Conservation (phyloP, 257 asterid genomes). For the Nicotiana tomentosiformis region DNA sequence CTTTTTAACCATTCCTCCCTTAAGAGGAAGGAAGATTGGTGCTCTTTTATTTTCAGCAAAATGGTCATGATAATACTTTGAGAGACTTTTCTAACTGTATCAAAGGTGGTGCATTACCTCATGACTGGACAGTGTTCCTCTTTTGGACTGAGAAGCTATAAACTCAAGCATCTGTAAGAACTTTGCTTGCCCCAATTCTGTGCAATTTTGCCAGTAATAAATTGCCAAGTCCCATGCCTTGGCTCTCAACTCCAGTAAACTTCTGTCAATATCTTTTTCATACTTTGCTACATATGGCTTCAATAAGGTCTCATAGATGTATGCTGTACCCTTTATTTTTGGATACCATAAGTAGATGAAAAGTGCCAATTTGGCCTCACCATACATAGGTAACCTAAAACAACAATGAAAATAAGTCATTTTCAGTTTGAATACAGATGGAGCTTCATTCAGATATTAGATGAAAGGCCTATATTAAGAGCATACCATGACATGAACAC, state of each 20-base stretch:
- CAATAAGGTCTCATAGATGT: conserved; percentile 47
- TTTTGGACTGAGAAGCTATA: conserved; percentile 41
- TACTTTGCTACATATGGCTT: conserved; percentile 62
- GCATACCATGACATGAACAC: conserved; percentile 68
- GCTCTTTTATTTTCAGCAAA: no score
- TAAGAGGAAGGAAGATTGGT: no score
- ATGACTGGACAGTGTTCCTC: conserved; percentile 20
- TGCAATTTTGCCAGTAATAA: conserved; percentile 71
- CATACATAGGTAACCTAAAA: conserved; percentile 82
- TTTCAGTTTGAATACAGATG: neutral
- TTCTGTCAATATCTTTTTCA: conserved; percentile 58
- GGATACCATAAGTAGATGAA: conserved; percentile 93
- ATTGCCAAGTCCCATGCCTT: conserved; percentile 76
- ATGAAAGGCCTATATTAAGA: neutral
- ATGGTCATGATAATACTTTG: no score
- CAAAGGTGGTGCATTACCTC: conserved; percentile 22
- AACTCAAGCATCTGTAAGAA: conserved; percentile 60
- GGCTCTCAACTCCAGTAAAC: conserved; percentile 49
- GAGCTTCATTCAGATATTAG: neutral
- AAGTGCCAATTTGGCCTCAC: conserved; percentile 79
- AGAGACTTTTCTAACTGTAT: no score
- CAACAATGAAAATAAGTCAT: neutral
- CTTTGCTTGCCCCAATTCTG: conserved; percentile 57
- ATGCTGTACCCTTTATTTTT: conserved; percentile 65
- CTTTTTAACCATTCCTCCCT: no score